A percentile compares a stretch with the other conserved stretches of the same genome.
Conservation (phyloP, 345 rosid genomes). For the Adansonia digitata region DNA sequence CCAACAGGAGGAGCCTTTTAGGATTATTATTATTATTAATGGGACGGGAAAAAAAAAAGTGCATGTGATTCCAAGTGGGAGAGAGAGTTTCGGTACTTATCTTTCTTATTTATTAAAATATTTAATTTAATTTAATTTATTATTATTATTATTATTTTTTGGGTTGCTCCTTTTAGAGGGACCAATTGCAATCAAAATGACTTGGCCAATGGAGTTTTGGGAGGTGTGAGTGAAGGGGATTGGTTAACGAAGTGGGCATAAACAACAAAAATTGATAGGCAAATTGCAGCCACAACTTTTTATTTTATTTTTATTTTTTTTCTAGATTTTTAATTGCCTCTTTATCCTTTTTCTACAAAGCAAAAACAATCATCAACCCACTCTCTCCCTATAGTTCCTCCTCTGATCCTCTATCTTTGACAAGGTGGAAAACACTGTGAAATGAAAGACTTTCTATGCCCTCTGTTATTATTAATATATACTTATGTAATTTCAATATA, state of each 20-base stretch:
- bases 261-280: constrained; percentile 34
- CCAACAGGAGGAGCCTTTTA: background rate
- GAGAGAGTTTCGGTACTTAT: background rate
- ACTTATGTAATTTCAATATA: too few species aligned
- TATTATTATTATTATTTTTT: background rate
- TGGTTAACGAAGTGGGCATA: constrained; percentile 34
- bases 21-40: background rate
- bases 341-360: constrained; percentile 22
- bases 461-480: too few species aligned
- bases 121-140: background rate
- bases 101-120: background rate
- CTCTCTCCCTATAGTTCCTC: constrained; percentile 34
- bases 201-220: constrained; percentile 10
- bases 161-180: background rate
- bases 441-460: background rate
- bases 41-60: constrained; percentile 9
- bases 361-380: constrained; percentile 32
- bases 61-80: constrained; percentile 2
- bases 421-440: constrained; percentile 27
- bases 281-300: constrained; percentile 62
- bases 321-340: constrained; percentile 17
- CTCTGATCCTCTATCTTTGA: constrained; percentile 31
- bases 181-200: constrained; percentile 7
- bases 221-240: constrained; percentile 26
- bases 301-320: constrained; percentile 27